Evolutionary conservation across 1,284 basidiomycete species (phyloP), one percentile per base, ranked within the genome.

Genomic region (Ceratobasidium sp.): DNA sequence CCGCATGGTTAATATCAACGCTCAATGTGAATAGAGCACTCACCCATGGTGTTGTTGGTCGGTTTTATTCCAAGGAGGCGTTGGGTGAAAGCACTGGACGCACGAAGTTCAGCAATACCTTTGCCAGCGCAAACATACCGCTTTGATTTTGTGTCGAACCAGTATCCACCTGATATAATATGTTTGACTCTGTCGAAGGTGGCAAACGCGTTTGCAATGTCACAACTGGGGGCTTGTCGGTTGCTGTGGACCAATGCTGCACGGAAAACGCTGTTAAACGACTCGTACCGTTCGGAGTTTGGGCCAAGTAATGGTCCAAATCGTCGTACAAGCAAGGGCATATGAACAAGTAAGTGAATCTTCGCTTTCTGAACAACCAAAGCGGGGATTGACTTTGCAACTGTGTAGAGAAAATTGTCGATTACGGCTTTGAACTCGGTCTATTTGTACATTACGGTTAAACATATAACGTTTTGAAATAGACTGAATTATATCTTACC

Each of bases 401-500:
- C 17, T 2, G 33, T 31, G 37, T 53, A 47, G 3, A 76, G 13
- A 10, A 76, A 67, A 13, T 56, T 39, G 10, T 67, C 8, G 8
- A 76, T 60, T 7, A 37, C 7, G 2, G 1, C 20, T n/a, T 53
- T 4, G 1, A 76, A 35, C 28, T 76, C 61, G 23, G 15, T 20
- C 74, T 76, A 45, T 7, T 11, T 33, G 28, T 7, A 20, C 26
- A n/a, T n/a, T 5, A n/a, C 3, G 84, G n/a, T n/a, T n/a, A n/a
- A n/a, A n/a, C n/a, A n/a, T n/a, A n/a, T n/a, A n/a, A n/a, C n/a
- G n/a, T n/a, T n/a, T n/a, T n/a, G n/a, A n/a, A 20, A 47, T 47
- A 47, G 20, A 47, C 15, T 11, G 20, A 78, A 23, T 80, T 80
- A n/a, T 77, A 77, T 1, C 67, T 28, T 64, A 83, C 82, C 11